These are phyloP conservation scores for Paramecium primaurelia DNA, from an alignment of 73 alveolate species.

Conservation along the genomic window DNA sequence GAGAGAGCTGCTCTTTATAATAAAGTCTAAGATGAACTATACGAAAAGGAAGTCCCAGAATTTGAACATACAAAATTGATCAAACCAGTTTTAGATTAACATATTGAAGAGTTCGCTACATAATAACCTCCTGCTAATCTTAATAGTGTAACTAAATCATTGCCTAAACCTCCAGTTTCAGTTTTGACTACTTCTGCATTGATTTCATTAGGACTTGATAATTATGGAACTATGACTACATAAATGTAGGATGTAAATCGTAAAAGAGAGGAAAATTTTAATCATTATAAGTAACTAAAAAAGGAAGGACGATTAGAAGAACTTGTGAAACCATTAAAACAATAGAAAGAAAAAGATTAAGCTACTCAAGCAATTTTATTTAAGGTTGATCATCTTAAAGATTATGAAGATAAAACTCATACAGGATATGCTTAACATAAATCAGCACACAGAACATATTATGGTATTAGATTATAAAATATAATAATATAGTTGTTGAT, in stretches of 20 bases:
- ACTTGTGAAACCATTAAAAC: neutral
- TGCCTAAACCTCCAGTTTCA: conserved; percentile 41
- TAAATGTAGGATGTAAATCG: neutral
- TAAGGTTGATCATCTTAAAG: conserved; percentile 28
- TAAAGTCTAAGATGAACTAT: conserved; percentile 27
- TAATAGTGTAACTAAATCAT: neutral
- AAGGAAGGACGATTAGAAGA: neutral
- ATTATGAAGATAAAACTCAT: conserved; percentile 32
- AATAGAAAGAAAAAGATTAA: neutral
- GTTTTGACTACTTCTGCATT: conserved; percentile 26
- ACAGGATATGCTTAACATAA: neutral
- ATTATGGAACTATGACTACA: conserved; percentile 19
- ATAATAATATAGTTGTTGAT: neutral
- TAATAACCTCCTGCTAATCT: neutral
- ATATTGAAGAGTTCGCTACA: neutral
- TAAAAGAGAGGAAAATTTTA: neutral
- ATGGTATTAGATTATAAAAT: neutral
- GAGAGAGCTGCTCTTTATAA: conserved; percentile 24
- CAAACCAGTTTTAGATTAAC: neutral
- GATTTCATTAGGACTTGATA: conserved; percentile 28
- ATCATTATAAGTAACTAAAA: neutral
- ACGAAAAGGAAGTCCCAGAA: neutral
- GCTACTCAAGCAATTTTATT: neutral
- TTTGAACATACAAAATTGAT: neutral
- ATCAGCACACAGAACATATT: neutral